Percentiles rank a stretch among this genome's conserved stretches.
These are phyloP conservation scores for Coelastrella sp. DNA, from an alignment of 139 green algal species.

Conservation along the genomic window DNA sequence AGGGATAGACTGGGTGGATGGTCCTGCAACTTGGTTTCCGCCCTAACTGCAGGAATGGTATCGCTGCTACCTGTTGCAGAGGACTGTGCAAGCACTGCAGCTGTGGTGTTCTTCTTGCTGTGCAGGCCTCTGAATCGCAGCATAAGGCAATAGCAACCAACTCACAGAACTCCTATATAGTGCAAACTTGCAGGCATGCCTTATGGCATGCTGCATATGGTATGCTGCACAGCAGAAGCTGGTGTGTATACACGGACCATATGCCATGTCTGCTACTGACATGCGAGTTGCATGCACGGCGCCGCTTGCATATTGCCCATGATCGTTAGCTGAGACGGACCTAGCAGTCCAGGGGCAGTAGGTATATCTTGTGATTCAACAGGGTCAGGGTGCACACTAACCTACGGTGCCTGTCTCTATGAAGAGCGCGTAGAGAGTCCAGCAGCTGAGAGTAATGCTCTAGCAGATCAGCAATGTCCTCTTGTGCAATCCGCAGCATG, in stretches of 20 bases:
- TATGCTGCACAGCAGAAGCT: too few species aligned
- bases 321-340: not conserved
- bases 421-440: not conserved
- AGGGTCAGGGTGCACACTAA: not conserved
- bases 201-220: too few species aligned
- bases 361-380: too few species aligned
- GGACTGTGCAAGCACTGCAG: too few species aligned
- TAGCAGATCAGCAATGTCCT: slow-evolving; percentile 61
- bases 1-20: too few species aligned
- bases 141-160: not conserved
- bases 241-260: too few species aligned
- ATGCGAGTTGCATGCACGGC: too few species aligned
- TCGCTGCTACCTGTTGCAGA: not conserved
- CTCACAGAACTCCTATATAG: too few species aligned
- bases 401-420: not conserved
- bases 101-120: not conserved
- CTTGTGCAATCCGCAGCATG: slow-evolving; percentile 56
- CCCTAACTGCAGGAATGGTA: not conserved
- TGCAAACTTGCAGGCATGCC: too few species aligned
- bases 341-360: not conserved
- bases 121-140: not conserved
- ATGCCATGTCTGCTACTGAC: too few species aligned
- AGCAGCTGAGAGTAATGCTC: slow-evolving; percentile 60
- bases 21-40: not conserved
- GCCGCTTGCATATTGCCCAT: too few species aligned